phyloP scores from a whole-genome alignment of 257 asterid genomes.

The Scutellaria baicalensis region DNA sequence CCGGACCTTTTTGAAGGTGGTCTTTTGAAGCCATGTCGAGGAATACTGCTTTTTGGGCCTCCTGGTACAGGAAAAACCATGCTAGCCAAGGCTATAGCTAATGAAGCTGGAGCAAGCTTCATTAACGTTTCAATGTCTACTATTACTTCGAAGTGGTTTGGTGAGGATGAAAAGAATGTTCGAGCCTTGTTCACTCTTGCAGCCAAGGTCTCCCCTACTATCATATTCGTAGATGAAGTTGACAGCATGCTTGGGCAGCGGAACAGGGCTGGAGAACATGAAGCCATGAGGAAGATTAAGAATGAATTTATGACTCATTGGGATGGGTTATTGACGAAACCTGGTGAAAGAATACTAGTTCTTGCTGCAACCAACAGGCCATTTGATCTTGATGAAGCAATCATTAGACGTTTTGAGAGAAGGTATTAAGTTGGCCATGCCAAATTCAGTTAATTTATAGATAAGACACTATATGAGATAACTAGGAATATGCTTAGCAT shows the following conservation, averaged over 20 bases:
- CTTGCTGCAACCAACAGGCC: constrained; percentile 96
- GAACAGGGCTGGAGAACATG: constrained; percentile 83
- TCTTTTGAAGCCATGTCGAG: constrained; percentile 84
- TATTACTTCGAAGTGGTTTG: constrained; percentile 87
- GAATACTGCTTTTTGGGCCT: constrained; percentile 84
- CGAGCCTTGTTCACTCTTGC: constrained; percentile 89
- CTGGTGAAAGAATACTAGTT: constrained; percentile 79
- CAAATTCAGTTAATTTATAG: neutral
- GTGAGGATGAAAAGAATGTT: constrained; percentile 90
- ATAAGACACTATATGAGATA: neutral
- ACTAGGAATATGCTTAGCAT: neutral
- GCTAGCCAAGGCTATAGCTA: constrained; percentile 94
- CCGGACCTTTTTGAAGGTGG: constrained; percentile 92
- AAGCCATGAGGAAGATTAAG: constrained; percentile 92
- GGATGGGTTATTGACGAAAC: constrained; percentile 80
- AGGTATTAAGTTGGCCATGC: constrained; percentile 32
- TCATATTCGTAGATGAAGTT: constrained; percentile 89
- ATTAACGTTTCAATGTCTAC: constrained; percentile 86
- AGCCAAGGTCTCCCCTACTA: constrained; percentile 89
- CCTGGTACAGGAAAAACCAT: constrained; percentile 93
- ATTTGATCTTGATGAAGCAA: constrained; percentile 96
- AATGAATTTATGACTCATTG: constrained; percentile 95
- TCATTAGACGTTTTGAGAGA: constrained; percentile 87
- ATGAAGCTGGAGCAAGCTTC: constrained; percentile 93
- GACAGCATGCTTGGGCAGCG: constrained; percentile 96